Evolutionary conservation across 352 stramenopile species (phyloP), one percentile per base, ranked within the genome.

Genomic region (Globisporangium megalacanthum): DNA sequence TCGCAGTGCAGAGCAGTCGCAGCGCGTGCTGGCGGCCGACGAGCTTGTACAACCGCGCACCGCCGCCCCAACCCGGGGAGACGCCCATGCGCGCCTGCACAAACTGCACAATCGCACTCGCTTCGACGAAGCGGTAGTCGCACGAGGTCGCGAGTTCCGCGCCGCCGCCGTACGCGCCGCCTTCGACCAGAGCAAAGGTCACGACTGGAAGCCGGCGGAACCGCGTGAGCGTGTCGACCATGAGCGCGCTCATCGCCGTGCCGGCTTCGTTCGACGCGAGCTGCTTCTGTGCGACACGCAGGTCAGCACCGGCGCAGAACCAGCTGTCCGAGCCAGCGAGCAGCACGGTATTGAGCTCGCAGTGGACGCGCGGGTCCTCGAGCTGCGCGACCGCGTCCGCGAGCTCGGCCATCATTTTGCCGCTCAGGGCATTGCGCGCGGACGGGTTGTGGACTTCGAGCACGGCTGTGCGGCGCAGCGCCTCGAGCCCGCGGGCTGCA

Each of bases 391-490:
- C 77, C 20, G 84, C 66, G 49, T 94, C 81, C 0, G 72, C 70
- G 36, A 96, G 72, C 55, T 96, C 68, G 7, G 83, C 81, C 86
- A 96, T 96, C 86, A 96, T 96, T 22, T 80, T 88, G 37, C 86
- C 88, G 52, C 77, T 92, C 36, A 96, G 65, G 13, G 86, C 80
- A 50, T 92, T 93, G 42, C 81, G 65, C 6, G 75, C 77, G 11
- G 73, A 66, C 39, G 79, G 74, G 57, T 88, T 93, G 61, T 85
- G 68, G 58, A 92, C 73, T 62, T 90, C 76, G 13, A 92, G n/a
- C 31, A 88, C 62, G 5, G 78, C 78, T 31, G 70, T 85, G 48
- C 79, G 76, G 8, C 63, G 36, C 11, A 92, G 62, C 3, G 54
- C 31, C 10, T 61, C 56, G 15, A 73, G 56, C 11, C 56, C 60